Conservation (phyloP, 1,284 basidiomycete species). For the Boletellus sp. region DNA sequence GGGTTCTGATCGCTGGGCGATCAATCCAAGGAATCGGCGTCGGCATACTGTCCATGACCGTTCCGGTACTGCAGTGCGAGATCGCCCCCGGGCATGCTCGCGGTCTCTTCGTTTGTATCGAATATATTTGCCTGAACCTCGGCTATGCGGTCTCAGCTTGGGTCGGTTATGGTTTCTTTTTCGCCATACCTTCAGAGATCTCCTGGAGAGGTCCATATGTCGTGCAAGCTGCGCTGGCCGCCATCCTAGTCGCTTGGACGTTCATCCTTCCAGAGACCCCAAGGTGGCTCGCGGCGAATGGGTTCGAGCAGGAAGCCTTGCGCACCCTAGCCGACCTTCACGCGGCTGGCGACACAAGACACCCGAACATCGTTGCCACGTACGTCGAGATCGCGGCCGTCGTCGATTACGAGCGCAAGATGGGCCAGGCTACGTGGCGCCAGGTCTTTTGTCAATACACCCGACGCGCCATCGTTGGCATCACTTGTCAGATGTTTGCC, state of each 20-base stretch:
- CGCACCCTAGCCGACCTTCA: constrained; percentile 48
- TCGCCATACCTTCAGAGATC: constrained; percentile 45
- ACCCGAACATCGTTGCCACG: constrained; percentile 37
- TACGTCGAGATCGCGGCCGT: constrained; percentile 43
- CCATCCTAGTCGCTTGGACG: constrained; percentile 43
- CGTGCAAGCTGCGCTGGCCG: constrained; percentile 44
- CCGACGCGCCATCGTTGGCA: constrained; percentile 43
- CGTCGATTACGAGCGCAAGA: constrained; percentile 39
- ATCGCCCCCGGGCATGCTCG: constrained; percentile 51
- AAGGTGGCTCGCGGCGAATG: constrained; percentile 51
- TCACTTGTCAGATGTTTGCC: constrained; percentile 53
- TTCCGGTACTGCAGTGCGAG: constrained; percentile 51
- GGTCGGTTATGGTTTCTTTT: constrained; percentile 52
- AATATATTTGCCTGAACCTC: constrained; percentile 49
- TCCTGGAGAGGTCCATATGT: constrained; percentile 55
- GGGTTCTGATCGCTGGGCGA: constrained; percentile 42
- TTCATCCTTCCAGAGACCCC: constrained; percentile 53
- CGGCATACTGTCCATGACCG: constrained; percentile 53
- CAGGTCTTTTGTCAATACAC: constrained; percentile 48
- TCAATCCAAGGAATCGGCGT: constrained; percentile 47
- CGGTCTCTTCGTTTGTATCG: constrained; percentile 50
- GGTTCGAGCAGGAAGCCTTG: constrained; percentile 44
- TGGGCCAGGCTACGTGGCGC: constrained; percentile 42
- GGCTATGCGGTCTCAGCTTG: constrained; percentile 51
- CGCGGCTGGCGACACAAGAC: constrained; percentile 40